Conservation (phyloP, 1,284 basidiomycete species). For the Tilletia walkeri region DNA sequence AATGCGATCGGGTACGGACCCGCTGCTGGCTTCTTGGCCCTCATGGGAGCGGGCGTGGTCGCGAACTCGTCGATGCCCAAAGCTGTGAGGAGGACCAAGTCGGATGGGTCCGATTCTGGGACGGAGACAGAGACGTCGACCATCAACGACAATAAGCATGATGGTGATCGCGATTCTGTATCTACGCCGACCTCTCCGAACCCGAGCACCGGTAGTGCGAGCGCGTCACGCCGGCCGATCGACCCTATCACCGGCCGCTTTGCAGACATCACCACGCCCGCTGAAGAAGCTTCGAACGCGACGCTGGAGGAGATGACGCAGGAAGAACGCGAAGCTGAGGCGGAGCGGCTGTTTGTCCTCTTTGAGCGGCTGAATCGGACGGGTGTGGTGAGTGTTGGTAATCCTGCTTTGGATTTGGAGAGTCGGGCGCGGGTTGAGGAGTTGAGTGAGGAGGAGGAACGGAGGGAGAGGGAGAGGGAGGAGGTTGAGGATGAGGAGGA, state of each 20-base stretch:
- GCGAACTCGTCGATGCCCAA: too few relatives aligned
- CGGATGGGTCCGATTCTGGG: too few relatives aligned
- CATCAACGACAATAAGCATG: too few relatives aligned
- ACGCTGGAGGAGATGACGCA: constrained; percentile 32
- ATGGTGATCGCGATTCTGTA: too few relatives aligned
- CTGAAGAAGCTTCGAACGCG: constrained; percentile 31
- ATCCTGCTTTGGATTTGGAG: constrained; percentile 28
- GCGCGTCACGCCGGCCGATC: constrained; percentile 15
- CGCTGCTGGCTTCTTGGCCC: constrained; percentile 40
- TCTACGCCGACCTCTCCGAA: too few relatives aligned
- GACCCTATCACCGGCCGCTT: constrained; percentile 46
- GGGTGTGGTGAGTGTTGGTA: constrained; percentile 37
- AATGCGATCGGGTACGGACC: constrained; percentile 45
- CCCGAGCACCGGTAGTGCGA: too few relatives aligned
- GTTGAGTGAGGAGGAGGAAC: constrained; percentile 22
- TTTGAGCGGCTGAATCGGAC: constrained; percentile 45
- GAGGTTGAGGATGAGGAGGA: constrained; percentile 32
- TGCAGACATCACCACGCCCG: constrained; percentile 31
- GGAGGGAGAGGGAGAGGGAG: constrained; percentile 24
- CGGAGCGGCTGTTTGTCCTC: constrained; percentile 42
- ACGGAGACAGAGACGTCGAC: too few relatives aligned
- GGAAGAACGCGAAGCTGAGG: constrained; percentile 44
- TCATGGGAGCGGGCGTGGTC: neutral
- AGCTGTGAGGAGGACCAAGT: too few relatives aligned
- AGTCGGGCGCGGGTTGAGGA: constrained; percentile 37